Evolutionary conservation across 2,329 filamentous ascomycete species (phyloP).

Genomic region (Aureobasidium sp.): DNA sequence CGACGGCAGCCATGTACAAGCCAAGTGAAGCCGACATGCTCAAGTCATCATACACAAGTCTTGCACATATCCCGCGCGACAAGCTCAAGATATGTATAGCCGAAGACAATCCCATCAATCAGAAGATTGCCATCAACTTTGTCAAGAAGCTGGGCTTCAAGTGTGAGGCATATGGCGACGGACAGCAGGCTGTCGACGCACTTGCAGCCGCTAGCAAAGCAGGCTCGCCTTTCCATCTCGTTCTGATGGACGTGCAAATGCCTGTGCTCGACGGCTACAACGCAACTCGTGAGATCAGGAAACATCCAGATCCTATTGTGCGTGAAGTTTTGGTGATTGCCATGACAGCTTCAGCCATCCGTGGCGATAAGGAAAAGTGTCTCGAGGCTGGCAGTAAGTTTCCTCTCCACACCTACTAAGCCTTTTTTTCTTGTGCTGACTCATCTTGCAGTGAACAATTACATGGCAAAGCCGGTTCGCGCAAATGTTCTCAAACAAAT

Average conservation of each 20-base stretch:
- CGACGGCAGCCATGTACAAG: slow-evolving; percentile 45
- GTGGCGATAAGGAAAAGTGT: slow-evolving; percentile 90
- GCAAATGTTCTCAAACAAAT: slow-evolving; percentile 81
- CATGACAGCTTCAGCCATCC: slow-evolving; percentile 93
- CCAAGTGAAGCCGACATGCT: slow-evolving; percentile 27
- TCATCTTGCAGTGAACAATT: slow-evolving; percentile 65
- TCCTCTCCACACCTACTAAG: too few relatives aligned
- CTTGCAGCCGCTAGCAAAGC: slow-evolving; percentile 65
- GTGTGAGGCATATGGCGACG: slow-evolving; percentile 86
- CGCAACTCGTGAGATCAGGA: slow-evolving; percentile 74
- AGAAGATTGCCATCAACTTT: slow-evolving; percentile 88
- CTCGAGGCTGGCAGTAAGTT: slow-evolving; percentile 66
- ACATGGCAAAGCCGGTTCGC: slow-evolving; percentile 89
- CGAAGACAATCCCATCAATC: slow-evolving; percentile 91
- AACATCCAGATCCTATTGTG: slow-evolving; percentile 68
- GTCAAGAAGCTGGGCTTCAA: slow-evolving; percentile 78
- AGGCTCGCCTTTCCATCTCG: slow-evolving; percentile 74
- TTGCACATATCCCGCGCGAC: slow-evolving; percentile 67
- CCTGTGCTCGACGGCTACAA: slow-evolving; percentile 88
- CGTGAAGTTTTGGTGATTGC: slow-evolving; percentile 85
- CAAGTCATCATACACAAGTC: slow-evolving; percentile 45
- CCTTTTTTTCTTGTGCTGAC: too few relatives aligned
- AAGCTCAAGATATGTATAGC: slow-evolving; percentile 85
- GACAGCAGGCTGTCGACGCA: slow-evolving; percentile 78
- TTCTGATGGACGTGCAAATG: slow-evolving; percentile 97